Evolutionary conservation across 2,329 filamentous ascomycete genomes (phyloP), one percentile per base, ranked within the genome.

Genomic region (Davidsoniella eucalypti): DNA sequence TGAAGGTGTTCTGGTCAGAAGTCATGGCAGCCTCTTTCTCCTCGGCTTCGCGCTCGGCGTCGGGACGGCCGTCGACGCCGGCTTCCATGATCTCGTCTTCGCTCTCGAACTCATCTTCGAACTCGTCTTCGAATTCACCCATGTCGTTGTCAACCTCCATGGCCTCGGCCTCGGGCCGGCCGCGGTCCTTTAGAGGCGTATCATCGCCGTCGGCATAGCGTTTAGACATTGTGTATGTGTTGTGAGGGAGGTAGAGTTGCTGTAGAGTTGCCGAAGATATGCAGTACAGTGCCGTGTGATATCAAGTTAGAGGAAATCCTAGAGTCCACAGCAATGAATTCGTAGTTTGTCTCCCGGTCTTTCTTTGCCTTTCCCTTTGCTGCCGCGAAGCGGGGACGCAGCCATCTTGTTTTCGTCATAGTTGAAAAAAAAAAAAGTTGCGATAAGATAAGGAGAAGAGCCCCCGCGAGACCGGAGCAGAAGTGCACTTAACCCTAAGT

Each of bases 41-140:
- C 56, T 95, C 88, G 6, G 84, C 86, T 61, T 96, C 90, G 40
- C 87, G 72, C 72, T 96, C 90, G 6, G 84, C 86, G 64, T 96
- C 90, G 26, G 90, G 90, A 56, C 87, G 71, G 16, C 90, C 90
- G 63, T 95, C 90, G 10, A 95, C 87, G 54, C 90, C 90, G 4
- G 92, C 90, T 67, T 96, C 90, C 54, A 95, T 68, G 48, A 96
- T 85, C 65, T 96, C 88, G 63, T 95, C 88, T 55, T 78, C 75
- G 60, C 71, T 94, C 71, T 95, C 88, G 58, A 84, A 90, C 61
- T 90, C 85, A 60, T 90, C 85, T 65, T 90, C 86, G 58, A 90
- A 95, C 61, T 96, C 90, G 67, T 95, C 92, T 61, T 94, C 92
- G 56, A 93, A 96, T 57, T 96, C 84, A 61, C 78, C 78, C 70